Evolutionary conservation across 768 basidiomycete genomes (phyloP).

Genomic region (Xerocomus brunneocitrinus): DNA sequence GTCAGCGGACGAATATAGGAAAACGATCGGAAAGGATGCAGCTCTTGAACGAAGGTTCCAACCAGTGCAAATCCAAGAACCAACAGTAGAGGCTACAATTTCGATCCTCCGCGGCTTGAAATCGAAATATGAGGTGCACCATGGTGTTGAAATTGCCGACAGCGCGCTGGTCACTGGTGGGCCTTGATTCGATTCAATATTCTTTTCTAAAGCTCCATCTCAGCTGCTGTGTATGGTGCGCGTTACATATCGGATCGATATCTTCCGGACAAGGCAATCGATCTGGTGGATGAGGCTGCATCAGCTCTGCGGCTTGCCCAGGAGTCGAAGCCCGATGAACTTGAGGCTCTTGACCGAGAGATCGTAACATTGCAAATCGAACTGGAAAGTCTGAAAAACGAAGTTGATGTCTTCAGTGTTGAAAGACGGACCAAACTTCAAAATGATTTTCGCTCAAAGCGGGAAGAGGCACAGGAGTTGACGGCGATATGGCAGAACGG

Average conservation of each 20-base stretch:
- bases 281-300: conserved; percentile 91
- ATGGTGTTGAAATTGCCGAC: conserved; percentile 90
- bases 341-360: conserved; percentile 78
- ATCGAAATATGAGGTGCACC: conserved; percentile 83
- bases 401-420: conserved; percentile 77
- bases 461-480: conserved; percentile 56
- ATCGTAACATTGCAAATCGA: conserved; percentile 88
- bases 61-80: conserved; percentile 84
- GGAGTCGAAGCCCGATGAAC: conserved; percentile 80
- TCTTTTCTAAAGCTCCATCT: not conserved
- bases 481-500: conserved; percentile 71
- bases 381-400: conserved; percentile 83
- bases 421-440: conserved; percentile 71
- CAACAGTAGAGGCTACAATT: conserved; percentile 78
- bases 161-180: conserved; percentile 79
- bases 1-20: conserved; percentile 77
- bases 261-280: conserved; percentile 88
- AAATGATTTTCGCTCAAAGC: conserved; percentile 52
- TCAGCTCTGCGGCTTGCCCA: conserved; percentile 83
- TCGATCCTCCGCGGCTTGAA: conserved; percentile 87
- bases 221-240: conserved; percentile 79
- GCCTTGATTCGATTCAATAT: conserved; percentile 8
- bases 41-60: conserved; percentile 91
- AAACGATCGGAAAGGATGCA: conserved; percentile 88
- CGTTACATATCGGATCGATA: conserved; percentile 85